Evolutionary conservation across 2,329 filamentous ascomycete species (phyloP).

Genomic region (Fusarium sarcochroum): DNA sequence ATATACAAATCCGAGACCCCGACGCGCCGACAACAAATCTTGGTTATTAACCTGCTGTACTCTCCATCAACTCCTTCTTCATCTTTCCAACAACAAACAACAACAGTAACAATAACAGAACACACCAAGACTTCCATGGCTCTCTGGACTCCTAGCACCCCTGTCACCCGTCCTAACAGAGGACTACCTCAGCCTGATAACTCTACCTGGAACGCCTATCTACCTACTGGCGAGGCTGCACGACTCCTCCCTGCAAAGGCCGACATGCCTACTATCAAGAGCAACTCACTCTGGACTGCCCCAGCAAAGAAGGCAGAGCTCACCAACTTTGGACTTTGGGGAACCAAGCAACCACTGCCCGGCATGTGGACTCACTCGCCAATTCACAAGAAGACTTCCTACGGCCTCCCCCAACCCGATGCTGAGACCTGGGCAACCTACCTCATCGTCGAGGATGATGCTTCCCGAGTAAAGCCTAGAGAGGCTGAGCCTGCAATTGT

Average conservation of each 20-base stretch:
- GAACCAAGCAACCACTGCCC: slow-evolving; percentile 34
- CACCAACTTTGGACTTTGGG: slow-evolving; percentile 45
- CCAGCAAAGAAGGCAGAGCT: slow-evolving; percentile 36
- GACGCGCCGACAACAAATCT: slow-evolving; percentile 27
- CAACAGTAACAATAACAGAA: background rate
- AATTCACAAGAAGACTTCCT: slow-evolving; percentile 34
- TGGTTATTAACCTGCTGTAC: slow-evolving; percentile 21
- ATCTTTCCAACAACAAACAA: slow-evolving; percentile 26
- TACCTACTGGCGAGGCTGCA: slow-evolving; percentile 44
- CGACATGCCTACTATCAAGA: slow-evolving; percentile 53
- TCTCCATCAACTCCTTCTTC: slow-evolving; percentile 19
- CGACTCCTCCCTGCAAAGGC: slow-evolving; percentile 50
- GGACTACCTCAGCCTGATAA: slow-evolving; percentile 57
- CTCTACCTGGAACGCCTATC: slow-evolving; percentile 55
- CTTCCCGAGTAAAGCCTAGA: slow-evolving; percentile 45
- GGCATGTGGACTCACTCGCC: slow-evolving; percentile 45
- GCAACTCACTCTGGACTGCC: slow-evolving; percentile 55
- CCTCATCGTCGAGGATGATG: slow-evolving; percentile 41
- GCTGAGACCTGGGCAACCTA: slow-evolving; percentile 46
- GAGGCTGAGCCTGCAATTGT: slow-evolving; percentile 39
- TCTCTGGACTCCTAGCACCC: slow-evolving; percentile 46
- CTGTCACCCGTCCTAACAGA: slow-evolving; percentile 38
- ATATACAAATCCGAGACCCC: slow-evolving; percentile 43
- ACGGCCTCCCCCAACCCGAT: slow-evolving; percentile 53
- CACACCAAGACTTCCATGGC: slow-evolving; percentile 39